Evolutionary conservation across 768 basidiomycete species (phyloP).

Genomic region (Suillus bovinus): DNA sequence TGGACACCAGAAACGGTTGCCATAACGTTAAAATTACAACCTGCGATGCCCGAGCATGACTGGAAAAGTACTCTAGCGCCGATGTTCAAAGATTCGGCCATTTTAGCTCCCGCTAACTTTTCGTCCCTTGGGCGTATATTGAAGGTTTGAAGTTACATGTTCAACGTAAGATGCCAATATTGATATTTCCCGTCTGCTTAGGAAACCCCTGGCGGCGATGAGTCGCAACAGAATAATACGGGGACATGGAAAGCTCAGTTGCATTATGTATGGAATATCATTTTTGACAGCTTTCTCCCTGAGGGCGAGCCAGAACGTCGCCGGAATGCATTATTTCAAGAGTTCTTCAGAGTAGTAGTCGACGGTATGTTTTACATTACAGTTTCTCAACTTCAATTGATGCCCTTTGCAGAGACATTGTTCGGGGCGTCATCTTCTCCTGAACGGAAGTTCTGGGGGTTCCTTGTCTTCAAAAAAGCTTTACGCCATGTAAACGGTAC

Average conservation of each 20-base stretch:
- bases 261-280: constrained; percentile 88
- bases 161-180: constrained; percentile 1
- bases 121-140: constrained; percentile 70
- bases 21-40: constrained; percentile 70
- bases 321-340: constrained; percentile 69
- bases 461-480: constrained; percentile 84
- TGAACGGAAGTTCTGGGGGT: constrained; percentile 95
- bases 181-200: constrained; percentile 26
- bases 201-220: constrained; percentile 61
- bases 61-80: constrained; percentile 71
- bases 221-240: constrained; percentile 47
- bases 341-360: constrained; percentile 89
- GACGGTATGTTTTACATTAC: constrained; percentile 63
- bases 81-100: constrained; percentile 70
- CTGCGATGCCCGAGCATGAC: constrained; percentile 54
- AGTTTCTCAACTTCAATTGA: not conserved
- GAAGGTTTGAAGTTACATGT: constrained; percentile 54
- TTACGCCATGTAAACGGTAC: constrained; percentile 62
- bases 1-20: constrained; percentile 95
- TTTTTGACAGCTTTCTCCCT: constrained; percentile 75
- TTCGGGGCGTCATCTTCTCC: constrained; percentile 83
- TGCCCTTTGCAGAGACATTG: constrained; percentile 63
- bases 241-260: constrained; percentile 86
- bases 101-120: constrained; percentile 77
- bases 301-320: constrained; percentile 35